Percentiles rank a stretch among this genome's conserved stretches.
Conservation (phyloP, 768 basidiomycete genomes). For the Lactifluus piperatus region DNA sequence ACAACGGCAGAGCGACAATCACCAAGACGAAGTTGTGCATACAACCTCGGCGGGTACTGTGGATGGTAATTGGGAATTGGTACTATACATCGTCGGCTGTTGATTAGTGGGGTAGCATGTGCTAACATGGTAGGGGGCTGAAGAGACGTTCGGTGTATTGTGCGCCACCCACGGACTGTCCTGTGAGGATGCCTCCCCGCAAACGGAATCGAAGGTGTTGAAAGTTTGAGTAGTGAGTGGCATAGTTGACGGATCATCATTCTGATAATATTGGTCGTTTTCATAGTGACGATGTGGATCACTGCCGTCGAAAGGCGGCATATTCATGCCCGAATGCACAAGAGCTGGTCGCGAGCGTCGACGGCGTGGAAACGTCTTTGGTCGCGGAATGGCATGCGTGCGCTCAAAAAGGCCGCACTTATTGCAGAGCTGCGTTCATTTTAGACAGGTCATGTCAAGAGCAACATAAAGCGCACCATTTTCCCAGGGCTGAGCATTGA, state of each 20-base stretch:
- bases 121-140: neutral
- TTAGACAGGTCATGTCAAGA: neutral
- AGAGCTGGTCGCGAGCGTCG: neutral
- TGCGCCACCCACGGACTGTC: neutral
- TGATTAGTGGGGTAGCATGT: neutral
- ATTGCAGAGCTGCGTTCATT: conserved; percentile 25
- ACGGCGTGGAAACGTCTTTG: conserved; percentile 22
- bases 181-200: neutral
- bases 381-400: conserved; percentile 65
- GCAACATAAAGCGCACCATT: conserved; percentile 35
- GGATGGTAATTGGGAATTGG: neutral
- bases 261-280: too few relatives aligned
- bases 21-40: neutral
- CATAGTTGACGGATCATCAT: neutral
- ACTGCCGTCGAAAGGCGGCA: neutral
- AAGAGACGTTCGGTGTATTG: neutral
- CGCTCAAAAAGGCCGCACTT: conserved; percentile 77
- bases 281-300: neutral
- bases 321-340: neutral
- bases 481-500: conserved; percentile 70
- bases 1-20: neutral
- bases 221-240: neutral
- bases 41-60: neutral
- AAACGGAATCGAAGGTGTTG: neutral
- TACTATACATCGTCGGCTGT: neutral